Evolutionary conservation across 2,329 filamentous ascomycete genomes (phyloP), one percentile per base, ranked within the genome.

Genomic region (Aureobasidium sp.): DNA sequence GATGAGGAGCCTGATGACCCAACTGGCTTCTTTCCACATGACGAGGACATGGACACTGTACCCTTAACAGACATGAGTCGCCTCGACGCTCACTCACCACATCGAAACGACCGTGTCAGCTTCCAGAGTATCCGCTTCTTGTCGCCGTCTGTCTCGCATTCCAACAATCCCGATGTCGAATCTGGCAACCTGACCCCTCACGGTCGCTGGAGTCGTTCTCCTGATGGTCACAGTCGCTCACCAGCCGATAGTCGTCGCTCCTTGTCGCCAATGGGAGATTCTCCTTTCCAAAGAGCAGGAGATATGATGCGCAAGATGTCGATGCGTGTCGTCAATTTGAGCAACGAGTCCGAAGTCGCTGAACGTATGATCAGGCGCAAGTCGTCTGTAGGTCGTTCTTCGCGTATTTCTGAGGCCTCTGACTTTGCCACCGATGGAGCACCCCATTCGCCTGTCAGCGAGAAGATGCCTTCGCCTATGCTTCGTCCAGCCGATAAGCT

Each of bases 311-410:
- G 79, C 65, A 86, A 85, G 67, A 96, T 99, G 86, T 97, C 95
- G 37, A 92, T 97, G 77, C 90, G 94, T 78, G 92, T 99, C 61
- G 94, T 99, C 70, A 97, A 97, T 71, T 84, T 99, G 68, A 96
- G 91, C 75, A 96, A 96, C 71, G 94, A 97, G 69, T 88, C 87
- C 5, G 90, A 97, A 68, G 78, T 90, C 25, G 80, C 92, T 16
- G 91, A 96, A 71, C 86, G 88, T 65, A 86, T 84, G 57, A 81
- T 86, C 29, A 81, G 84, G 45, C 81, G 84, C 52, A 78, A 86
- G 78, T 72, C 87, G 76, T 73, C 83, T 72, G 67, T 86, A 77
- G 62, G 49, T 13, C 65, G 79, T 76, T 67, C 82, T 74, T 71
- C 78, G 65, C 70, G 82, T 76, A 70, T 78, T 83, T 32, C 79